Evolutionary conservation across 2,329 filamentous ascomycete genomes (phyloP), one percentile per base, ranked within the genome.

Genomic region (Ophiostoma sp.): DNA sequence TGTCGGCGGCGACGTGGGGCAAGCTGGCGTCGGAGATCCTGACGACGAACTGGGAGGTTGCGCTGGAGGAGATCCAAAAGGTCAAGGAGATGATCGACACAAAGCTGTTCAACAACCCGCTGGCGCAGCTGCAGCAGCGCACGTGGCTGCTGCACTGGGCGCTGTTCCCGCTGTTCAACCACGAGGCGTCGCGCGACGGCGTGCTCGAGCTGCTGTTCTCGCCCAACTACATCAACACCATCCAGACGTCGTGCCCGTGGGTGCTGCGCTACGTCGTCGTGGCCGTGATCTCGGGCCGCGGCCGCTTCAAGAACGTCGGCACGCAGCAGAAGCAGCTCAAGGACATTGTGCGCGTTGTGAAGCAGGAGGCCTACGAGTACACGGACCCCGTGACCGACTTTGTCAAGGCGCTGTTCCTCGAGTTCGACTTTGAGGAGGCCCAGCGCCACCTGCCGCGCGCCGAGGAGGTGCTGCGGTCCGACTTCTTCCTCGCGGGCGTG

Each of bases 141-240:
- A 96, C 93, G 69, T 97, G 94, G 92, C 85, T 99, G 76, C 90
- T 97, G 75, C 95, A 99, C 90, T 99, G 95, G 93, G 89, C 92
- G 63, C 89, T 99, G 71, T 99, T 98, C 87, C 94, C 95, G 71
- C 93, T 97, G 82, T 99, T 98, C 87, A 98, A 99, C 87, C 89
- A 92, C 82, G 94, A 98, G 76, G 85, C 88, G 73, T 92, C 92
- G 69, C 92, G 94, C 76, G 95, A 99, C 77, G 87, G 87, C 74
- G 86, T 99, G 75, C 92, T 95, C 76, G 95, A 99, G 75, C 88
- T 98, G 78, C 95, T 97, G 85, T 98, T 99, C 87, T 96, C 91
- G 72, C 91, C 93, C 72, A 87, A 92, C 75, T 99, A 92, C 85
- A 99, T 99, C 87, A 99, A 98, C 87, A 98, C 94, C 75, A 97